A percentile compares a stretch with the other conserved stretches of the same genome.
Conservation (phyloP, 2,329 filamentous ascomycete species). For the Acephala macrosclerotiorum region DNA sequence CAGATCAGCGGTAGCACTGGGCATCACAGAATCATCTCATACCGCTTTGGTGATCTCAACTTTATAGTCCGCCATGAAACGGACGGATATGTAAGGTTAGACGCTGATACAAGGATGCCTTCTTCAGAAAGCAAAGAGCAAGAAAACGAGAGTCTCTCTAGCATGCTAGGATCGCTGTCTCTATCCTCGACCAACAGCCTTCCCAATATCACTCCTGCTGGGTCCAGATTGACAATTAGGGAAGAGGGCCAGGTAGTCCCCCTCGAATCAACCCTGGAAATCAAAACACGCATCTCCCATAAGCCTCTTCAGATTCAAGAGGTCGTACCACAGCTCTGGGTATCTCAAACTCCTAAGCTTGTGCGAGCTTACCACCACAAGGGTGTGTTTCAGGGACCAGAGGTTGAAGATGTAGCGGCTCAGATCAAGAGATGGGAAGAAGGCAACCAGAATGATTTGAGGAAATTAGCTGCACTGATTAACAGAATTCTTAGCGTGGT, state of each 20-base stretch:
- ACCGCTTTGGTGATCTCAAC: conserved; percentile 50
- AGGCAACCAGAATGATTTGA: conserved; percentile 43
- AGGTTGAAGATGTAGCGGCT: conserved; percentile 47
- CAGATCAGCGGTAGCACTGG: conserved; percentile 49
- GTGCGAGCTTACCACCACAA: conserved; percentile 52
- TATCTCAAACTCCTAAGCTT: conserved; percentile 55
- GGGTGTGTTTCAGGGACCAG: conserved; percentile 46
- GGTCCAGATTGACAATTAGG: conserved; percentile 44
- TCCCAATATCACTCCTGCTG: conserved; percentile 16
- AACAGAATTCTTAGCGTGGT: conserved; percentile 36
- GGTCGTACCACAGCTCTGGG: conserved; percentile 52
- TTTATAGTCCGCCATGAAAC: conserved; percentile 53
- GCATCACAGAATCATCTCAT: conserved; percentile 55
- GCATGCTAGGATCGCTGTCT: conserved; percentile 39
- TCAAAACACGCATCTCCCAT: conserved; percentile 51
- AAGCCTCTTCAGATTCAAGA: conserved; percentile 46
- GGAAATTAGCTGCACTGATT: conserved; percentile 45
- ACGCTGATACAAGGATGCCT: conserved; percentile 11
- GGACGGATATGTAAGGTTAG: conserved; percentile 48
- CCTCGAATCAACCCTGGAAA: conserved; percentile 50
- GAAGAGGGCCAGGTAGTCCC: conserved; percentile 44
- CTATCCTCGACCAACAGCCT: conserved; percentile 28
- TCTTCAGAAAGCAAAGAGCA: conserved; percentile 14
- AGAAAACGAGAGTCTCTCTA: conserved; percentile 35
- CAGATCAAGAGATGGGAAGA: conserved; percentile 48